Conservation (phyloP, 495 filamentous ascomycete species). For the Talaromyces trachyspermus region DNA sequence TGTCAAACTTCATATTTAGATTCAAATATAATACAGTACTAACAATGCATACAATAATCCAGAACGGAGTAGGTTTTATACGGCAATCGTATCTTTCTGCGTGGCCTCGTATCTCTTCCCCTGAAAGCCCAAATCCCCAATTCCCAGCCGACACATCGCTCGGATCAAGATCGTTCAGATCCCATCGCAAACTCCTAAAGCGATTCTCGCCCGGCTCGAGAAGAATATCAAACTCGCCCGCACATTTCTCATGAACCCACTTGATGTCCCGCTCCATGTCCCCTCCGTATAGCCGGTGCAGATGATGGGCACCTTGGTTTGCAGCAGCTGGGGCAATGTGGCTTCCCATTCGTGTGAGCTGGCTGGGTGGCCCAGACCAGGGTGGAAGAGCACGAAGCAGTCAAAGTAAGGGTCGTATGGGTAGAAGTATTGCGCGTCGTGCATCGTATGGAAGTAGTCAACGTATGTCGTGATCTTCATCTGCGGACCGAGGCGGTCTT, state of each 20-base stretch:
- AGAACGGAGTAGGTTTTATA: constrained; percentile 72
- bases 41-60: too few relatives aligned
- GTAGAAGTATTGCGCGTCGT: constrained; percentile 78
- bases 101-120: constrained; percentile 49
- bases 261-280: constrained; percentile 88
- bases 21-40: too few relatives aligned
- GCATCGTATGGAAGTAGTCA: constrained; percentile 96
- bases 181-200: constrained; percentile 93
- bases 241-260: constrained; percentile 77
- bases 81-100: constrained; percentile 9
- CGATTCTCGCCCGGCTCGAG: constrained; percentile 88
- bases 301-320: constrained; percentile 91
- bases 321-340: constrained; percentile 78
- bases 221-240: constrained; percentile 84
- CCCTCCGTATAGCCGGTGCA: constrained; percentile 92
- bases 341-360: constrained; percentile 88
- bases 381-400: constrained; percentile 92
- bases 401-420: constrained; percentile 98
- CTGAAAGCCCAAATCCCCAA: constrained; percentile 97
- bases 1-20: too few relatives aligned
- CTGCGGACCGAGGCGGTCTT: constrained; percentile 72
- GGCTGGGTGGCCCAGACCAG: constrained; percentile 88
- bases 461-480: constrained; percentile 97
- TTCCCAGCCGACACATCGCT: constrained; percentile 92
- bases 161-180: constrained; percentile 91